Evolutionary conservation across 2,329 filamentous ascomycete genomes (phyloP), one percentile per base, ranked within the genome.

Genomic region (Leptographium radiaticola): DNA sequence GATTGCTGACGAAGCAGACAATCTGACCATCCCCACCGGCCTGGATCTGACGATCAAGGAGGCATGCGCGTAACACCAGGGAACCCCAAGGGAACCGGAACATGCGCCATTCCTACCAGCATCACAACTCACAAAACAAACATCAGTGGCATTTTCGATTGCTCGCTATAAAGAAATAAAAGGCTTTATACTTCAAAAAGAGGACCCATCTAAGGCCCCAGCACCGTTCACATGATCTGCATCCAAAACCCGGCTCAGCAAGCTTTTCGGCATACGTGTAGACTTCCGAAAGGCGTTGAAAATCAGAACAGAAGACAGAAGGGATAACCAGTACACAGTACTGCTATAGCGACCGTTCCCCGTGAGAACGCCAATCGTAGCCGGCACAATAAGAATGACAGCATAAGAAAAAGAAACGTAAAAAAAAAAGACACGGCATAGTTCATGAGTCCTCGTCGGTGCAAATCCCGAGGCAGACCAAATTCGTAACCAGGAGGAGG

Each of bases 331-430:
- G 30, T 33, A 34, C 33, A 25, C 16, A 18, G 31, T 16, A 51
- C 30, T 31, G 15, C 43, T 45, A 49, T 18, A 46, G 33, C 46
- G 43, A 39, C 51, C 51, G 51, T 36, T 48, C 51, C 51, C 36
- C 33, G 42, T 30, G 30, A 53, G 38, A 53, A 53, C 51, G 51
- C 51, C 51, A 42, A 49, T 38, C 51, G 49, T 45, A 53, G 51
- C 42, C 18, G 18, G 43, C 20, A 49, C 43, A 38, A 40, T 43
- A 25, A 36, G 8, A 43, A 38, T 43, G 36, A 49, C 38, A 43
- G 30, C 20, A 34, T 44, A 25, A 48, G 34, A 12, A 31, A 42
- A 7, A n/a, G 36, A 33, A 12, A 51, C 25, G 33, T 33, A 16
- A 34, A 49, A 40, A 36, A 36, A 31, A 34, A 25, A 31, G 15